These are phyloP conservation scores for Pestalotiopsis fici DNA, from an alignment of 2,329 filamentous ascomycete genomes.

Conservation along the genomic window DNA sequence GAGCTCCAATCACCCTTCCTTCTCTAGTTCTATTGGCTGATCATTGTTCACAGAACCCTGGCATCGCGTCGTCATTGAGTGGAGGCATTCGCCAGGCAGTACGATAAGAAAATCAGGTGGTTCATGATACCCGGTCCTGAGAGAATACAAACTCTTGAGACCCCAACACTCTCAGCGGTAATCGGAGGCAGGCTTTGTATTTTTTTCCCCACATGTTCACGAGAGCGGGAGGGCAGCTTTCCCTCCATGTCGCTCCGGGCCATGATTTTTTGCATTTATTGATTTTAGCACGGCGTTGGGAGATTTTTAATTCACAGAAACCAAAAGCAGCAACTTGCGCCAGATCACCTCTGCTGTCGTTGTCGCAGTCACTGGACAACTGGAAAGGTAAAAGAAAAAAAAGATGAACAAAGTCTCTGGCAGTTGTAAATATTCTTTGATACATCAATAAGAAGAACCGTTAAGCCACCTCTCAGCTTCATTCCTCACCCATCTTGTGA, in stretches of 20 bases:
- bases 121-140: constrained; percentile 42
- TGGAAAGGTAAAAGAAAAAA: not conserved
- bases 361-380: not conserved
- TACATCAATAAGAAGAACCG: constrained; percentile 13
- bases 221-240: not conserved
- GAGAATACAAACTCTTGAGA: constrained; percentile 13
- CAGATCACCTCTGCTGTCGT: not conserved
- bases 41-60: constrained; percentile 44
- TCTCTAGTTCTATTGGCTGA: constrained; percentile 38
- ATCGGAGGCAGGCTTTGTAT: constrained; percentile 17
- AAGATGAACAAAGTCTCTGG: not conserved
- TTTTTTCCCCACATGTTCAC: constrained; percentile 9
- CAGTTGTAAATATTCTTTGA: constrained; percentile 12
- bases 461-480: not conserved
- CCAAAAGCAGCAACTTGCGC: constrained; percentile 14
- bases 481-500: too few relatives aligned
- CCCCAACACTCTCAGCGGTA: constrained; percentile 16
- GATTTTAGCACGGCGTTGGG: constrained; percentile 17
- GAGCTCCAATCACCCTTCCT: constrained; percentile 31
- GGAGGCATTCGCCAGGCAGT: constrained; percentile 49
- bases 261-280: constrained; percentile 13
- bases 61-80: constrained; percentile 42
- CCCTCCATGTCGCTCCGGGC: not conserved
- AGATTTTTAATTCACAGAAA: constrained; percentile 9
- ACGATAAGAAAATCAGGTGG: constrained; percentile 51